A percentile compares a stretch with the other conserved stretches of the same genome.
Conservation (phyloP, 1,139 yeast species). For the Geotrichum fermentans region DNA sequence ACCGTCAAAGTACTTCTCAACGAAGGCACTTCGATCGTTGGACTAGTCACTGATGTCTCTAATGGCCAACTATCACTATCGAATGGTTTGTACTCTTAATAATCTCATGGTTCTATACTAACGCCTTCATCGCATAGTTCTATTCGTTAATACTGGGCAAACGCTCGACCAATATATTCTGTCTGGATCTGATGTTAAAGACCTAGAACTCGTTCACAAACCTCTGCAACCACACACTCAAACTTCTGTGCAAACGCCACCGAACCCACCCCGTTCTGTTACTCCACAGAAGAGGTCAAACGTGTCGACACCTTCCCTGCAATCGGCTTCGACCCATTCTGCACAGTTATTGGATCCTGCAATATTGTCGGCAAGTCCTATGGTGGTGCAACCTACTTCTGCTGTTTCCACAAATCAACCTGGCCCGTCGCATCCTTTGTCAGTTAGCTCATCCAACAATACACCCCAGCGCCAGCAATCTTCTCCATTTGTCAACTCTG, state of each 20-base stretch:
- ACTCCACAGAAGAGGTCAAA: not conserved
- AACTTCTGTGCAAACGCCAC: not conserved
- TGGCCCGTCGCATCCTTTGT: too few relatives aligned
- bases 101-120: not conserved
- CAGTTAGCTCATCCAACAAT: not conserved
- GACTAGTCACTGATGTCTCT: constrained; percentile 31
- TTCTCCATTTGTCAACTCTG: not conserved
- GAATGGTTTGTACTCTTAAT: constrained; percentile 17
- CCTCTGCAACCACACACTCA: constrained; percentile 8
- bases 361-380: constrained; percentile 27
- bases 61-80: constrained; percentile 31
- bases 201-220: constrained; percentile 30
- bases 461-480: too few relatives aligned
- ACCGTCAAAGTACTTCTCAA: constrained; percentile 30
- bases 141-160: constrained; percentile 24
- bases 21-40: constrained; percentile 30
- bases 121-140: constrained; percentile 20
- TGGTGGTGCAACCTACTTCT: not conserved
- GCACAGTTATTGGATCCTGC: constrained; percentile 29
- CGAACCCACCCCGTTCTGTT: not conserved
- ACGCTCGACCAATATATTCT: constrained; percentile 12
- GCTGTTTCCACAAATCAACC: too few relatives aligned
- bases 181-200: constrained; percentile 30
- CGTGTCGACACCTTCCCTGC: not conserved
- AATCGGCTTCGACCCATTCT: not conserved